Conservation (phyloP, 2,329 filamentous ascomycete genomes). For the Aspergillus sp. region DNA sequence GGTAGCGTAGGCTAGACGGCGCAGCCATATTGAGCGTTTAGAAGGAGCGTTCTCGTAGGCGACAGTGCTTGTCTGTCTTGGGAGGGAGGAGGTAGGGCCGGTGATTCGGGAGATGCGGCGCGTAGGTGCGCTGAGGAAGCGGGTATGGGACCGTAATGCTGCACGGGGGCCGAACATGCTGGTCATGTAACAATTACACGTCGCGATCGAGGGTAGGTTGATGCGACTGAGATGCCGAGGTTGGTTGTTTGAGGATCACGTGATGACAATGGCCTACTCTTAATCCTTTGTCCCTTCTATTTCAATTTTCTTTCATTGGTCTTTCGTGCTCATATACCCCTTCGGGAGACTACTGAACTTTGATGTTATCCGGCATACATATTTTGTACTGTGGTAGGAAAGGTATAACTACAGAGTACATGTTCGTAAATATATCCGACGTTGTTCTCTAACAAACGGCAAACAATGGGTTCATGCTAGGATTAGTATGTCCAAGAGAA, state of each 20-base stretch:
- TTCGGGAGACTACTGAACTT: too few species aligned
- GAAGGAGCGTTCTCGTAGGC: slow-evolving; percentile 10
- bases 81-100: slow-evolving; percentile 2
- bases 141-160: slow-evolving; percentile 16
- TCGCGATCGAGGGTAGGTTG: not conserved
- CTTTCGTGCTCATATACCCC: too few species aligned
- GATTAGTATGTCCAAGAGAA: not conserved
- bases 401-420: not conserved
- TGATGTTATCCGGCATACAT: too few species aligned
- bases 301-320: too few species aligned
- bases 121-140: not conserved
- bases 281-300: too few species aligned
- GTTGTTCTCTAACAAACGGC: not conserved
- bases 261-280: not conserved
- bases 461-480: not conserved
- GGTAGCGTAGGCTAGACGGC: slow-evolving; percentile 27
- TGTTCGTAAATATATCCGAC: not conserved
- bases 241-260: not conserved
- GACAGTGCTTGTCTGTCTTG: slow-evolving; percentile 16
- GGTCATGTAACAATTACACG: slow-evolving; percentile 15
- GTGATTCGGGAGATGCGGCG: slow-evolving; percentile 1
- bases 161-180: slow-evolving; percentile 21
- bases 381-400: not conserved
- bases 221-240: not conserved
- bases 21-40: slow-evolving; percentile 25